Evolutionary conservation across 495 filamentous ascomycete genomes (phyloP), one percentile per base, ranked within the genome.

Genomic region (Thozetella sp.): DNA sequence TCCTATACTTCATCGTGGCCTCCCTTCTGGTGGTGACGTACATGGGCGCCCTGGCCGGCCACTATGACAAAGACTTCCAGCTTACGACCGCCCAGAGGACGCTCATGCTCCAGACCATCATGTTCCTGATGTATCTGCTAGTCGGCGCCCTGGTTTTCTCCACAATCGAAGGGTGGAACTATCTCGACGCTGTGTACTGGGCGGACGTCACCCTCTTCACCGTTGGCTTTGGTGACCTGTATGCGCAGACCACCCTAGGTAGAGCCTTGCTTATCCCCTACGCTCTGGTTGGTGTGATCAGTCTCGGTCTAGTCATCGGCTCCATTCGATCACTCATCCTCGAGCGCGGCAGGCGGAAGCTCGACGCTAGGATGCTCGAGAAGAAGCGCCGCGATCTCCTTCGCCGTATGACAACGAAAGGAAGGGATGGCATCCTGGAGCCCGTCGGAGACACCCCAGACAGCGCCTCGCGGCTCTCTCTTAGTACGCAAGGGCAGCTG

Each of bases 21-120:
- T 80, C 80, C 0, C 73, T 96, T 50, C 86, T 96, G 80, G 67
- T 84, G 0, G 62, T 89, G 2, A 96, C 92, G 0, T 84, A 88
- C 20, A 79, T 79, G 61, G 90, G 90, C 10, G 89, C 90, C 2
- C 77, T 75, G 27, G 67, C 61, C 2, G 86, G 83, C 1, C 86
- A 90, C 59, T 93, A 91, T 59, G 74, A 72, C 3, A 87, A 82
- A 46, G 84, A 91, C 53, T 93, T 92, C 70, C 82, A 86, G 43
- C 79, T 93, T 25, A 93, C 88, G 2, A 79, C 80, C 45, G 85
- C 84, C 58, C 91, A 96, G 71, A 81, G 93, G 23, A 95, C 91
- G 0, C 72, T 97, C 27, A 96, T 96, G 90, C 73, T 96, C 25
- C 93, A 96, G 64, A 96, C 91, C 1, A 94, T 95, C 65, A 73